A percentile compares a stretch with the other conserved stretches of the same genome.
Evolutionary conservation across 805 yeast genomes (phyloP).

Genomic region (Ogataea dorogensis): DNA sequence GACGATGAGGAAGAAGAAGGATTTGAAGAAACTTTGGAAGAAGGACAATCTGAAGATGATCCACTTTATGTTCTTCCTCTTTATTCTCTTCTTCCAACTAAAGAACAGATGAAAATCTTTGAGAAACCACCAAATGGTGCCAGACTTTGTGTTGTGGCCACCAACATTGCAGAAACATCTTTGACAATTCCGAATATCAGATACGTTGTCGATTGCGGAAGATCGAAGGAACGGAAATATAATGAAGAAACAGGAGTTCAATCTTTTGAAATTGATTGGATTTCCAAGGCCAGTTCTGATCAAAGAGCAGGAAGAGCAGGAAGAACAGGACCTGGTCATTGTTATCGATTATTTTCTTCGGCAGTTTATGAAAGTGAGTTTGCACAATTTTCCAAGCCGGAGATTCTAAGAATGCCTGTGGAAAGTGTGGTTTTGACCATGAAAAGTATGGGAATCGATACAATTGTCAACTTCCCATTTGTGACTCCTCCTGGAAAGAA

Average conservation of each 20-base stretch:
- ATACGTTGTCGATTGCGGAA: constrained; percentile 93
- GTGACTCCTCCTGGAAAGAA: constrained; percentile 80
- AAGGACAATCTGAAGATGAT: constrained; percentile 66
- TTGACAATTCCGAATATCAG: constrained; percentile 93
- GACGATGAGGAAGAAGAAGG: constrained; percentile 50
- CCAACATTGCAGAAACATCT: constrained; percentile 97
- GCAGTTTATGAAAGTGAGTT: constrained; percentile 91
- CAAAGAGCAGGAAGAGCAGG: constrained; percentile 98
- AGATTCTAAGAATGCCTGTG: constrained; percentile 90
- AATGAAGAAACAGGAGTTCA: constrained; percentile 88
- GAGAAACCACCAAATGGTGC: constrained; percentile 81
- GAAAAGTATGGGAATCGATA: constrained; percentile 97
- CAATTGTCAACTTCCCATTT: constrained; percentile 88
- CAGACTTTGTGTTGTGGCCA: constrained; percentile 89
- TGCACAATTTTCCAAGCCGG: constrained; percentile 80
- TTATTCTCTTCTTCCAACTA: constrained; percentile 90
- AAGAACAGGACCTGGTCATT: constrained; percentile 98
- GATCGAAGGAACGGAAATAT: constrained; percentile 83
- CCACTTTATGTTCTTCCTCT: constrained; percentile 90
- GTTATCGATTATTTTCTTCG: constrained; percentile 87
- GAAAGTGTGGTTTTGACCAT: constrained; percentile 93
- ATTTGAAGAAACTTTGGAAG: constrained; percentile 69
- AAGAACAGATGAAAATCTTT: constrained; percentile 92
- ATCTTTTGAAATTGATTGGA: constrained; percentile 87
- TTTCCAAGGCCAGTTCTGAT: constrained; percentile 91